Evolutionary conservation across 495 filamentous ascomycete species (phyloP), one percentile per base, ranked within the genome.

Genomic region (Parmelia sp.): DNA sequence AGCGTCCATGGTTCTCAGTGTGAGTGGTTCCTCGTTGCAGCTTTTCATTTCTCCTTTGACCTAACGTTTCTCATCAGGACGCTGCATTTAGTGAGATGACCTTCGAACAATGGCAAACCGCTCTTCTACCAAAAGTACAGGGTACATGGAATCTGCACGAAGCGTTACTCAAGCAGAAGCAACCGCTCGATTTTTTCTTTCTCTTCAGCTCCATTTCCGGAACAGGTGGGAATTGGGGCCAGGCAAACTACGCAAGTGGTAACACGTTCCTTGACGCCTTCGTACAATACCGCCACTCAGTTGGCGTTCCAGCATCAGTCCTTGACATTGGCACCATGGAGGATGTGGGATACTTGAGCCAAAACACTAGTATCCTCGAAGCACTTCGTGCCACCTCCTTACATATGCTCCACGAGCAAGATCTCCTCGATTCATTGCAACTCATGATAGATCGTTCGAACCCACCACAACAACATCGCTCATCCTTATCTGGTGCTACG

Each of bases 261-360:
- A 75, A 74, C 53, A 65, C 68, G 4, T 75, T 74, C 44, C 63
- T 71, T 7, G 72, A 73, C 29, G 58, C 65, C 3, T 73, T 73
- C 47, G 65, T 70, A 7, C 62, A 65, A 62, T 75, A 69, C 59
- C 70, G 72, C 1, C 70, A 69, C 40, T 60, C 58, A 7, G 51
- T 45, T 2, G 68, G 69, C 2, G 60, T 72, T 11, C 61, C 65
- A 2, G 70, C 70, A n/a, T 76, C 80, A 3, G 81, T 78, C n/a
- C 72, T 88, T 33, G 82, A 85, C 51, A 74, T 89, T 0, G 82
- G 80, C 14, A 79, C 78, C 37, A 80, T 86, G 21, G 78, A 78
- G 0, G 81, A 79, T 56, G 80, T 81, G 0, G 84, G 84, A 23
- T 86, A 84, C n/a, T 4, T 59, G 11, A 65, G 63, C 19, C 63